Percentiles rank a stretch among this genome's conserved stretches.
Conservation (phyloP, 2,329 filamentous ascomycete genomes). For the Neurospora crassa region DNA sequence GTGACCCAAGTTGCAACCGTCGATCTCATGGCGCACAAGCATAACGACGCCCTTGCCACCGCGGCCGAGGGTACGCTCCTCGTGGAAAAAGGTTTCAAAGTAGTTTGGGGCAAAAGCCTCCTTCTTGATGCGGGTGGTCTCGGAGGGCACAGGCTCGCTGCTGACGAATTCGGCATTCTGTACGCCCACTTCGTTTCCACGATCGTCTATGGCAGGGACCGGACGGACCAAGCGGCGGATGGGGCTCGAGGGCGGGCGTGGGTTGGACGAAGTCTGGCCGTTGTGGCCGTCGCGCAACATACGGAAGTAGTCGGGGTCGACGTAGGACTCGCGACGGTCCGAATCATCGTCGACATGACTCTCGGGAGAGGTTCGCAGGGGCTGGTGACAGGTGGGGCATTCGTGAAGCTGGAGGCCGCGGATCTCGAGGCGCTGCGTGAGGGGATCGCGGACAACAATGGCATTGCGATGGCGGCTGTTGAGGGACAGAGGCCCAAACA, state of each 20-base stretch:
- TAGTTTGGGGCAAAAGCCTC: slow-evolving; percentile 88
- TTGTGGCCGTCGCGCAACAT: slow-evolving; percentile 58
- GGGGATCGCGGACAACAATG: slow-evolving; percentile 81
- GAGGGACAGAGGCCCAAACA: background rate
- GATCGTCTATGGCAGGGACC: slow-evolving; percentile 23
- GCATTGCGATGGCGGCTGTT: slow-evolving; percentile 81
- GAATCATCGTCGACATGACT: slow-evolving; percentile 35
- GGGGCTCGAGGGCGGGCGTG: slow-evolving; percentile 39
- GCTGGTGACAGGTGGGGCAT: slow-evolving; percentile 86
- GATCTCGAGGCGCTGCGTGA: slow-evolving; percentile 77
- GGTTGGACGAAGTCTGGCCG: slow-evolving; percentile 27
- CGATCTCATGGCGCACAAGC: slow-evolving; percentile 85
- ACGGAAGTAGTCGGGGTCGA: slow-evolving; percentile 89
- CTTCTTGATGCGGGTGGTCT: slow-evolving; percentile 65
- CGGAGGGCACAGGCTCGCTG: slow-evolving; percentile 37
- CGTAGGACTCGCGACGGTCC: slow-evolving; percentile 53
- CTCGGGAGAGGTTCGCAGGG: slow-evolving; percentile 46
- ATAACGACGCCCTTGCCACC: slow-evolving; percentile 93
- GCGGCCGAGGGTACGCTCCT: slow-evolving; percentile 74
- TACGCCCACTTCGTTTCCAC: slow-evolving; percentile 20
- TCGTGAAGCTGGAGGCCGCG: slow-evolving; percentile 53
- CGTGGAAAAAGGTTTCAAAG: slow-evolving; percentile 86
- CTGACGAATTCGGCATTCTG: slow-evolving; percentile 41
- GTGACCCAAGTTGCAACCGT: slow-evolving; percentile 76
- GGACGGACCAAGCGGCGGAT: slow-evolving; percentile 44